Conservation (phyloP, 1,284 basidiomycete species). For the Ganoderma meredithae region DNA sequence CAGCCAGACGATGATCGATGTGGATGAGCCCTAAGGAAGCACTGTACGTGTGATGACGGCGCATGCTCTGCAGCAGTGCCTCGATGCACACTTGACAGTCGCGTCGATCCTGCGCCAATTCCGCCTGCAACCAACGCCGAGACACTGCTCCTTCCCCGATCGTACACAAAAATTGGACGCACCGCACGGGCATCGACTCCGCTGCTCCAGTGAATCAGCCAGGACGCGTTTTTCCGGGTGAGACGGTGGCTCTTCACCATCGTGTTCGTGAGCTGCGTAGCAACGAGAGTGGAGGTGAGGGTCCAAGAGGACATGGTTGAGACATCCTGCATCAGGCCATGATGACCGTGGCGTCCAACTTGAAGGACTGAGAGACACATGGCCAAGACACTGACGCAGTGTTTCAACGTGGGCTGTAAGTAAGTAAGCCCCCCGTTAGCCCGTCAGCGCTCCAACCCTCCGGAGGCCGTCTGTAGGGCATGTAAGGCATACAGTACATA, state of each 20-base stretch:
- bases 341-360: no score
- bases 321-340: no score
- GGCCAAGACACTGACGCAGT: constrained; percentile 13
- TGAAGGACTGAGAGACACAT: no score
- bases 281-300: constrained; percentile 14
- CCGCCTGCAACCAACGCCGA: no score
- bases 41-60: not conserved
- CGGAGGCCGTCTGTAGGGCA: constrained; percentile 47
- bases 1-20: not conserved
- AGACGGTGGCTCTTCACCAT: constrained; percentile 24
- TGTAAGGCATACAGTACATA: constrained; percentile 32
- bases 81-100: not conserved
- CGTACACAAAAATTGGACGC: not conserved
- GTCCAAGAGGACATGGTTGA: no score
- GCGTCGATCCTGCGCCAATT: not conserved
- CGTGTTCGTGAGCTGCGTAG: constrained; percentile 17
- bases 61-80: not conserved
- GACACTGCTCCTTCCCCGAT: not conserved
- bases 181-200: constrained; percentile 13
- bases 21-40: not conserved
- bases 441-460: constrained; percentile 27
- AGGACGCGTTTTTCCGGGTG: constrained; percentile 15
- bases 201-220: constrained; percentile 23
- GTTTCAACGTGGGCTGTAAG: no score
- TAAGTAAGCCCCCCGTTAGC: not conserved